A percentile compares a stretch with the other conserved stretches of the same genome.
Conservation (phyloP, 2,329 filamentous ascomycete genomes). For the Dothistroma septosporum region DNA sequence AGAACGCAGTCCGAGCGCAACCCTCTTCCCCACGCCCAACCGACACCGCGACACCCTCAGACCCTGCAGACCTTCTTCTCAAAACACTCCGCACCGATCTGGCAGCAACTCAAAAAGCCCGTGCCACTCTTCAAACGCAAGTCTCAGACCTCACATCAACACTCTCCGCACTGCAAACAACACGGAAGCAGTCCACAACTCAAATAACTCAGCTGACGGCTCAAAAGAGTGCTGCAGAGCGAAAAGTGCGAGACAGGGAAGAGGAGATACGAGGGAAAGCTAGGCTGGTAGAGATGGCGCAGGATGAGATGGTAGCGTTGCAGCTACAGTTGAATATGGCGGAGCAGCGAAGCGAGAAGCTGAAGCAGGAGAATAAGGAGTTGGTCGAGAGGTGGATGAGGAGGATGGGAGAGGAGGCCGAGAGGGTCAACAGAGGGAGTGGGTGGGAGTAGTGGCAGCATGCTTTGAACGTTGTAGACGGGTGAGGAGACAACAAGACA, state of each 20-base stretch:
- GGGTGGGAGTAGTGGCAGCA: constrained; percentile 23
- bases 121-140: constrained; percentile 61
- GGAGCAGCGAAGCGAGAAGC: constrained; percentile 67
- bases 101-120: constrained; percentile 70
- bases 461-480: neutral
- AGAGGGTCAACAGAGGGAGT: constrained; percentile 67
- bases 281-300: constrained; percentile 78
- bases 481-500: neutral
- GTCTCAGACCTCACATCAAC: constrained; percentile 62
- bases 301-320: constrained; percentile 86
- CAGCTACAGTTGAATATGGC: constrained; percentile 84
- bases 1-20: constrained; percentile 12
- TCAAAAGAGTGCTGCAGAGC: constrained; percentile 59
- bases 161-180: constrained; percentile 58
- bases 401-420: constrained; percentile 78
- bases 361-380: constrained; percentile 80
- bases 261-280: constrained; percentile 82
- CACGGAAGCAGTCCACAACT: constrained; percentile 57
- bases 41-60: constrained; percentile 30
- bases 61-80: constrained; percentile 57
- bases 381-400: constrained; percentile 89
- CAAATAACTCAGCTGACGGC: constrained; percentile 59
- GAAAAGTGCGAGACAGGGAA: constrained; percentile 72
- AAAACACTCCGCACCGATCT: constrained; percentile 61
- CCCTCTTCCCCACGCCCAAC: constrained; percentile 53